A percentile compares a stretch with the other conserved stretches of the same genome.
Evolutionary conservation across 805 yeast genomes (phyloP).

Genomic region (Saccharomycopsis sp.): DNA sequence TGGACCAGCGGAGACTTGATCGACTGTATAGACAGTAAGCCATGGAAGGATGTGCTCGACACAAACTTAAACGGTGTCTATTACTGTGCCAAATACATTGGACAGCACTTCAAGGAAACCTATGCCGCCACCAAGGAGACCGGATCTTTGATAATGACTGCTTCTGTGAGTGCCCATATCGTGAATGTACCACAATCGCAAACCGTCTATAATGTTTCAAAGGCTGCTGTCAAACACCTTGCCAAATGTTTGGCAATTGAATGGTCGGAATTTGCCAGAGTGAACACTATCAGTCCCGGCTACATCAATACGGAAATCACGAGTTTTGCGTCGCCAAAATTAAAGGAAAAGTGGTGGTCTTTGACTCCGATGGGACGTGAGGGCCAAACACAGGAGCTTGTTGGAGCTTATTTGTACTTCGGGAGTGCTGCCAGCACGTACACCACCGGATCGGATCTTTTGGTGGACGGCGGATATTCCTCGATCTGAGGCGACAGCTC

Average conservation of each 20-base stretch:
- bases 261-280: conserved; percentile 67
- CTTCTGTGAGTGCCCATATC: conserved; percentile 85
- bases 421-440: conserved; percentile 45
- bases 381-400: conserved; percentile 42
- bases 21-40: conserved; percentile 38
- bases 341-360: conserved; percentile 29
- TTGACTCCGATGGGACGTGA: conserved; percentile 41
- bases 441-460: conserved; percentile 43
- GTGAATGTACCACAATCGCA: conserved; percentile 84
- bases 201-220: conserved; percentile 79
- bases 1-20: conserved; percentile 64
- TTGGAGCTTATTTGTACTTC: conserved; percentile 46
- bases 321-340: conserved; percentile 25
- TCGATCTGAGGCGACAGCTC: conserved; percentile 27
- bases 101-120: conserved; percentile 54
- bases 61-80: conserved; percentile 77
- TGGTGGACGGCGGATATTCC: conserved; percentile 45
- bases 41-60: conserved; percentile 67
- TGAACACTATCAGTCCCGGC: conserved; percentile 47
- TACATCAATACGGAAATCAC: conserved; percentile 43
- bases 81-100: conserved; percentile 70
- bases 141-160: conserved; percentile 79
- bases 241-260: conserved; percentile 77
- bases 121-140: conserved; percentile 37
- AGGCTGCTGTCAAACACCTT: conserved; percentile 76